Percentiles rank a stretch among this genome's conserved stretches.
Conservation (phyloP, 1,284 basidiomycete species). For the Ustilago loliicola region DNA sequence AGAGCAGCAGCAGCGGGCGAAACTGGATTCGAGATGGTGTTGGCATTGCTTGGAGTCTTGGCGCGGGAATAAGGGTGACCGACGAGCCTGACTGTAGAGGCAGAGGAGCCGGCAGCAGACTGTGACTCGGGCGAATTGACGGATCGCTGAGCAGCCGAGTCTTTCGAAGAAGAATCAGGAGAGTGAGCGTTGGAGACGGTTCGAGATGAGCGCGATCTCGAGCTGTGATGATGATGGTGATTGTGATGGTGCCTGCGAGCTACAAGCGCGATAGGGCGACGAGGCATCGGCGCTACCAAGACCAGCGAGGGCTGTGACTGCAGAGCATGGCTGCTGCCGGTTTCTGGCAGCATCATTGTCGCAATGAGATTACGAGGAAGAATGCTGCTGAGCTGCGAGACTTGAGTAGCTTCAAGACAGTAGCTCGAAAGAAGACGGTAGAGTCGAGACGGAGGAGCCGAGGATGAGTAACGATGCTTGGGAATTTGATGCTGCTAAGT, state of each 20-base stretch:
- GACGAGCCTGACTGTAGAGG: slow-evolving; percentile 9
- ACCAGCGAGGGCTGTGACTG: slow-evolving; percentile 30
- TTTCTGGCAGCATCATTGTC: slow-evolving; percentile 21
- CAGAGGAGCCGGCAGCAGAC: background rate
- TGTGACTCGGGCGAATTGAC: slow-evolving; percentile 4
- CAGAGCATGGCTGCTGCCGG: slow-evolving; percentile 14
- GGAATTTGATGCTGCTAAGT: background rate
- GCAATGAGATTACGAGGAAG: background rate
- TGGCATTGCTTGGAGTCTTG: slow-evolving; percentile 34
- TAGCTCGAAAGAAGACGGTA: background rate
- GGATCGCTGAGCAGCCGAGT: background rate
- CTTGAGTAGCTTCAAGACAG: background rate
- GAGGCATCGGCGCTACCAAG: slow-evolving; percentile 48
- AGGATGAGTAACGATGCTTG: background rate
- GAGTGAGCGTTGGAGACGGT: slow-evolving; percentile 13
- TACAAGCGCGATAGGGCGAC: slow-evolving; percentile 49
- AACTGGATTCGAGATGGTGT: background rate
- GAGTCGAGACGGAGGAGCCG: background rate
- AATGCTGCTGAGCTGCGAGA: background rate
- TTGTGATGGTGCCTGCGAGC: slow-evolving; percentile 44
- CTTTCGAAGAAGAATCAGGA: slow-evolving; percentile 9
- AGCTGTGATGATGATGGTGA: slow-evolving; percentile 35
- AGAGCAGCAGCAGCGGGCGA: slow-evolving; percentile 5
- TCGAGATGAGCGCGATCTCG: slow-evolving; percentile 34
- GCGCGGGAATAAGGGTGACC: slow-evolving; percentile 38